Base-by-base conservation (phyloP, 2,329 filamentous ascomycete species). In the Scytalidium lignicola region DNA sequence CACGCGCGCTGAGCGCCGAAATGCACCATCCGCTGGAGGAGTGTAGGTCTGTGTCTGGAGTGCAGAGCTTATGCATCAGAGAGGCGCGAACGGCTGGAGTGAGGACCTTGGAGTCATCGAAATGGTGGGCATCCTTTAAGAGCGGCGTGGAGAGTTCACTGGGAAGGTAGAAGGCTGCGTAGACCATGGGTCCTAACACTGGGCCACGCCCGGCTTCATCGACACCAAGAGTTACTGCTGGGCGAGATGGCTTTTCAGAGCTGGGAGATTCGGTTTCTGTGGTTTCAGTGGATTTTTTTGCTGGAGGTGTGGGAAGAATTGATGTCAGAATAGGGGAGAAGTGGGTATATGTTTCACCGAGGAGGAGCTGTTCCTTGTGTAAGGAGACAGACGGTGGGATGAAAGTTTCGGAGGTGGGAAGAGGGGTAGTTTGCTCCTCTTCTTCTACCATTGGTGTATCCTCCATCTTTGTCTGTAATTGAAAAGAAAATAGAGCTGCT, bases 141-240 rank as follows among this genome's bases (percentile, higher is more conserved):
- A 96, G 81, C 1, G 86, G 78, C 63, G 85, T 83, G 21, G 85
- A 79, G 22, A 83, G 73, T 0, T 82, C 76, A 2, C 88, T 68
- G 46, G 95, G 95, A 56, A 95, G 88, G 71, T 79, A 83, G 71
- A 85, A 85, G 60, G 84, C 73, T 55, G 76, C 80, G 71, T 87
- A 87, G 60, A 86, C 82, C 83, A 87, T 85, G 59, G 75, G 85
- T 58, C 88, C 92, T 12, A 97, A 79, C n/a, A 96, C 92, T 20
- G 92, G 92, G 1, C 92, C 92, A 62, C 92, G 83, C 42, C 92
- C 92, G 58, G 92, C 92, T 74, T 97, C 92, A 67, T 97, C 92
- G 45, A 97, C 86, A 54, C 92, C 92, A 19, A 97, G 77, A 18
- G 87, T 85, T 68, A 88, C 93, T 62, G 83, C 78, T 49, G 74